phyloP scores from a whole-genome alignment of 2,329 filamentous ascomycete genomes.

The Penicillium sp. region DNA sequence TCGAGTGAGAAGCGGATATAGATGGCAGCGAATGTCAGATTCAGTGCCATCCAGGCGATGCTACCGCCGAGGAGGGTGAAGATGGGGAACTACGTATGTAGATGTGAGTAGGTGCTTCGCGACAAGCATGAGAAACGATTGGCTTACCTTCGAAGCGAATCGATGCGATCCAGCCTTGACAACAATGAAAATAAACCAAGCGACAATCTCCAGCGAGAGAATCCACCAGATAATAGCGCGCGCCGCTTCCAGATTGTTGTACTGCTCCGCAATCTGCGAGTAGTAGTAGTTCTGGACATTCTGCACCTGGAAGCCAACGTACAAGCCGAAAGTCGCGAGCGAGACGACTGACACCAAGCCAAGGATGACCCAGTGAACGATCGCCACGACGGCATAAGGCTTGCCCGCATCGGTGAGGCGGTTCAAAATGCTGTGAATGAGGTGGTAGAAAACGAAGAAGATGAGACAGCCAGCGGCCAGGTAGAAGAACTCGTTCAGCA shows the following conservation, averaged over 20 bases:
- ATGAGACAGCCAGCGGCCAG: slow-evolving; percentile 22
- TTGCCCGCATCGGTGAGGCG: slow-evolving; percentile 26
- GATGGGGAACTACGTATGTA: slow-evolving; percentile 20
- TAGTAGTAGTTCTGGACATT: slow-evolving; percentile 1
- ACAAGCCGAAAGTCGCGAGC: slow-evolving; percentile 24
- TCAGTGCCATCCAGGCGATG: slow-evolving; percentile 30
- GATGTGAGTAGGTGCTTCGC: not conserved
- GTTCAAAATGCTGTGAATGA: slow-evolving; percentile 29
- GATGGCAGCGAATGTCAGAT: slow-evolving; percentile 20
- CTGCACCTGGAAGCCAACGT: slow-evolving; percentile 18
- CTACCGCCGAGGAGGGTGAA: slow-evolving; percentile 22
- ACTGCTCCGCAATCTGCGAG: not conserved
- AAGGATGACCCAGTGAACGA: slow-evolving; percentile 29
- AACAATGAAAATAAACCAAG: slow-evolving; percentile 28
- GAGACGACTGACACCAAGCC: slow-evolving; percentile 19
- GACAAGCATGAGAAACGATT: not conserved
- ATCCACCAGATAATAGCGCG: slow-evolving; percentile 28
- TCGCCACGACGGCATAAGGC: slow-evolving; percentile 19
- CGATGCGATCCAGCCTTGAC: slow-evolving; percentile 23
- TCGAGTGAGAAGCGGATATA: slow-evolving; percentile 24
- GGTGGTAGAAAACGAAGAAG: slow-evolving; percentile 30
- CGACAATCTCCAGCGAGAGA: slow-evolving; percentile 31
- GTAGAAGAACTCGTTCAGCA: slow-evolving; percentile 30
- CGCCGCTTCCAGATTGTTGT: slow-evolving; percentile 18
- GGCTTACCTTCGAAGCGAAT: slow-evolving; percentile 29